Evolutionary conservation across 1,284 basidiomycete species (phyloP), one percentile per base, ranked within the genome.

Genomic region (Apiotrichum brassicae): DNA sequence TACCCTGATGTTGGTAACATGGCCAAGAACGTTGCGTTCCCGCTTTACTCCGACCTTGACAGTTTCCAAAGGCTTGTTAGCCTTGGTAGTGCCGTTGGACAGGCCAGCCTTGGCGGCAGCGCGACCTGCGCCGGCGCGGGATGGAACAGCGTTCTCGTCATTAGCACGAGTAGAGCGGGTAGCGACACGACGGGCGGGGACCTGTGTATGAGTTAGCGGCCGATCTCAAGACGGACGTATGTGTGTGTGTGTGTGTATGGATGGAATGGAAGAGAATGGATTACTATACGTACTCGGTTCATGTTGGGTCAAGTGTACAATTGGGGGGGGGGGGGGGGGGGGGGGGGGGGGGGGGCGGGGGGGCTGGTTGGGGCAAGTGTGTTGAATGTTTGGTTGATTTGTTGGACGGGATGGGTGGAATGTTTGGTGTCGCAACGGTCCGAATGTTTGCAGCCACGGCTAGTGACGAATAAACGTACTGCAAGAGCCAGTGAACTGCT

Each of bases 121-220:
- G 36, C 40, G 40, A 12, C 40, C 32, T 9, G 19, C 9, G n/a
- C 40, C 28, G 13, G 40, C n/a, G 40, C 61, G 59, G 28, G 60
- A 47, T 9, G 70, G 68, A 35, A 62, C 52, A 28, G 66, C 66
- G 49, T 72, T 72, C 56, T 72, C 70, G 53, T 72, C 70, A 49
- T 60, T 71, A 9, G 48, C 42, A 16, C 60, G 54, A 22, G 60
- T 32, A 9, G 54, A 51, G 32, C 66, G 58, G 38, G 53, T 63
- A 7, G 60, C 59, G 16, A 59, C 58, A 42, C 63, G 59, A 19
- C 66, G 62, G 36, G 14, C 32, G 30, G 18, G 28, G 58, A 34
- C 49, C 59, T 58, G 40, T 6, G 45, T 28, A 26, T 39, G 42
- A n/a, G n/a, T 37, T n/a, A 20, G 33, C 11, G 32, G 28, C 12